These are phyloP conservation scores for Yamadazyma friedrichii DNA, from an alignment of 1,139 yeast species.

Conservation along the genomic window DNA sequence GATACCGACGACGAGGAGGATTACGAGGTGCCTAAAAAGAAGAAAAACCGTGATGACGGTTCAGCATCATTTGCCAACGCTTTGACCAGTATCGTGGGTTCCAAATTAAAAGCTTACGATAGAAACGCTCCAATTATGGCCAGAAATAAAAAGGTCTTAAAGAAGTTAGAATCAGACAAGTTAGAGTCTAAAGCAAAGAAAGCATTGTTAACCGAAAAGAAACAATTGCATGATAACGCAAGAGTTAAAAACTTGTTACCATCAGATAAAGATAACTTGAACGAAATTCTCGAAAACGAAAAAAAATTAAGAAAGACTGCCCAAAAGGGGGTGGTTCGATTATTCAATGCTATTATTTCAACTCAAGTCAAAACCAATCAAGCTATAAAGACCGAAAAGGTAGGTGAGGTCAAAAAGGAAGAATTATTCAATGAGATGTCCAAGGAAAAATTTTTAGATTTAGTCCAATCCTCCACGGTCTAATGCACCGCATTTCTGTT, in stretches of 20 bases:
- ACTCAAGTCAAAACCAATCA: constrained; percentile 67
- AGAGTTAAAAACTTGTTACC: constrained; percentile 72
- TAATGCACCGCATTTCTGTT: constrained; percentile 17
- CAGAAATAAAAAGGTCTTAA: constrained; percentile 65
- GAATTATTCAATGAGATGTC: constrained; percentile 76
- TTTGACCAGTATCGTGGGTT: constrained; percentile 77
- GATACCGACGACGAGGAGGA: constrained; percentile 24
- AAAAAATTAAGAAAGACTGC: constrained; percentile 76
- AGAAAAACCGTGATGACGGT: constrained; percentile 61
- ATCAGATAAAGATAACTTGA: constrained; percentile 51
- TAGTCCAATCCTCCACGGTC: constrained; percentile 69
- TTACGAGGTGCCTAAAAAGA: constrained; percentile 48
- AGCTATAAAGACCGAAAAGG: constrained; percentile 37
- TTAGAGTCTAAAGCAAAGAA: constrained; percentile 82
- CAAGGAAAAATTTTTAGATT: constrained; percentile 84
- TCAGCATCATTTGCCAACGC: constrained; percentile 78
- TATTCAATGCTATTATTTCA: constrained; percentile 85
- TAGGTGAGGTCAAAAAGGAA: constrained; percentile 47
- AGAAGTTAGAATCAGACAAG: constrained; percentile 76
- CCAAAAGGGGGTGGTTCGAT: constrained; percentile 88
- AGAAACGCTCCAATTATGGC: constrained; percentile 88
- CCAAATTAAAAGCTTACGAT: constrained; percentile 84
- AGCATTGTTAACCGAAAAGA: constrained; percentile 69
- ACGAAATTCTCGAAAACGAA: constrained; percentile 67
- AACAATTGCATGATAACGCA: constrained; percentile 61